Base-by-base conservation (phyloP, 2,329 filamentous ascomycete species). In the Pestalotiopsis sp. region DNA sequence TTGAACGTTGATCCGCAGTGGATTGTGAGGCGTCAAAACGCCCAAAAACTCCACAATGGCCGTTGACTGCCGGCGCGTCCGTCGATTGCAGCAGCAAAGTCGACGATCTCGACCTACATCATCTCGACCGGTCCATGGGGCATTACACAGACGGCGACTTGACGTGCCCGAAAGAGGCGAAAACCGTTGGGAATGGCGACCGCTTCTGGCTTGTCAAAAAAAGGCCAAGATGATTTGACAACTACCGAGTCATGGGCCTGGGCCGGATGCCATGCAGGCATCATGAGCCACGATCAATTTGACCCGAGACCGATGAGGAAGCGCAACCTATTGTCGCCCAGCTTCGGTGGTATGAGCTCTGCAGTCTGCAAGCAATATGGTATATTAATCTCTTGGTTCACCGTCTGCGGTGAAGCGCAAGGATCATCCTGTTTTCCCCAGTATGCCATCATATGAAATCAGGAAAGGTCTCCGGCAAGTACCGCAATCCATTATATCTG, bases 371-470 rank as follows among this genome's bases (percentile, higher is more conserved):
- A 59, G 57, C 13, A 36, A 59, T 59, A 4, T 27, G 23, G 14
- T 27, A 59, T 36, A 59, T 59, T 59, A 59, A 59, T 59, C 57
- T 59, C 57, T 36, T 36, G 57, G 57, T 59, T 36, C 57, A 59
- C 57, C 57, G 57, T 36, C 27, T 36, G 57, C 57, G 23, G 57
- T 52, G 45, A 52, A 59, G 57, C 23, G 27, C 57, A 59, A 59
- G 57, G 57, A 59, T 59, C 57, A 20, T 52, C 17, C 45, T 17
- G 45, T n/a, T n/a, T 20, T 52, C 45, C 45, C 45, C 45, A 20
- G 45, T 52, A 52, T 52, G 45, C 11, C 20, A n/a, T 11, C 45
- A 52, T 52, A 36, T 36, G 31, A 36, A 36, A 36, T 9, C 31
- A 36, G 45, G 5, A 52, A 9, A 23, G 20, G 45, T 23, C 45